phyloP scores from a whole-genome alignment of 2,329 filamentous ascomycete genomes.

The Apiospora malaysiana region DNA sequence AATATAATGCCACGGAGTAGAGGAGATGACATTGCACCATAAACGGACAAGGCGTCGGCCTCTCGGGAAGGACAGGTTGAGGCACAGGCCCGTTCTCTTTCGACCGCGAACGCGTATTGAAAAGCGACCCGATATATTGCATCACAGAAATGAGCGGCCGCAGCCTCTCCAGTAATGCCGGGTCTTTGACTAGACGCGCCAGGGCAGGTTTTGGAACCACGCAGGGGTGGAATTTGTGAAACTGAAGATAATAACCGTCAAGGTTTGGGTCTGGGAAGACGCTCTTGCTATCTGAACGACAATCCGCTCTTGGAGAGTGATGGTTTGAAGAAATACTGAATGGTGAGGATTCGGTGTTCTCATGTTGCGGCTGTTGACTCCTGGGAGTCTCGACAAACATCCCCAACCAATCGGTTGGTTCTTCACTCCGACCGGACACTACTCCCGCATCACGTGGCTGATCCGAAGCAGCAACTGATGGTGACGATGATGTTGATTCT shows the following conservation, averaged over 20 bases:
- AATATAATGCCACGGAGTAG: slow-evolving; percentile 45
- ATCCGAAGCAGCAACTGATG: not conserved
- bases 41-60: slow-evolving; percentile 32
- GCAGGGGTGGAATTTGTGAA: slow-evolving; percentile 42
- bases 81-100: not conserved
- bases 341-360: not conserved
- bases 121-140: slow-evolving; percentile 43
- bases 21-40: slow-evolving; percentile 45
- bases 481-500: not conserved
- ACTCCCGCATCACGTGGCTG: not conserved
- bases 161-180: slow-evolving; percentile 24
- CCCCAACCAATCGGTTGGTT: not conserved
- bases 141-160: slow-evolving; percentile 35
- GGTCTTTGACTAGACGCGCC: slow-evolving; percentile 22
- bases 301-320: not conserved
- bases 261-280: slow-evolving; percentile 35
- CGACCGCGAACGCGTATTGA: slow-evolving; percentile 29
- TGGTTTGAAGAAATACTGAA: not conserved
- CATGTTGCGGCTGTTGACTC: not conserved
- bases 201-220: slow-evolving; percentile 31
- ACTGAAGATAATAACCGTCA: slow-evolving; percentile 44
- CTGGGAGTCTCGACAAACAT: not conserved
- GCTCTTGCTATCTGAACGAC: slow-evolving; percentile 5
- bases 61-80: slow-evolving; percentile 23
- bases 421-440: not conserved